A percentile compares a stretch with the other conserved stretches of the same genome.
These are phyloP conservation scores for Spathaspora boniae DNA, from an alignment of 805 yeast species.

Conservation along the genomic window DNA sequence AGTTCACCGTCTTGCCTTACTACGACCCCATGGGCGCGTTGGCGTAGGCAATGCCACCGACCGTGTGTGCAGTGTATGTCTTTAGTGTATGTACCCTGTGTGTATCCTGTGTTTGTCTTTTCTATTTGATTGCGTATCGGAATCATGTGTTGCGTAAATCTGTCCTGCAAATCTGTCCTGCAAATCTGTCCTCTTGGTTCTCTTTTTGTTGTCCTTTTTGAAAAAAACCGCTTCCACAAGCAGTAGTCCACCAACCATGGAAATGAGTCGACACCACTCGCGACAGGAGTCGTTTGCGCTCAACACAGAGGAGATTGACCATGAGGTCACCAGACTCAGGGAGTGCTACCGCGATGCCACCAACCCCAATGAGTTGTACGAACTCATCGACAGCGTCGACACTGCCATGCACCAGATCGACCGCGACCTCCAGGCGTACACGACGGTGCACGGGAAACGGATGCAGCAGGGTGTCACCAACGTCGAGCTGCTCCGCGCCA, in stretches of 20 bases:
- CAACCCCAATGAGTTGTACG: slow-evolving; percentile 27
- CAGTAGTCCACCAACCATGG: no score
- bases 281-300: no score
- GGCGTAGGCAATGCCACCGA: no score
- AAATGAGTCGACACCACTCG: no score
- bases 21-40: slow-evolving; percentile 44
- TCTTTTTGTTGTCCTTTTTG: no score
- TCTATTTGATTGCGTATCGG: not conserved
- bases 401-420: slow-evolving; percentile 20
- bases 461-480: slow-evolving; percentile 39
- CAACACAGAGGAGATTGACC: no score
- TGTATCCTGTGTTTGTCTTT: not conserved
- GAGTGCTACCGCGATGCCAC: no score
- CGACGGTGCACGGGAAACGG: slow-evolving; percentile 21
- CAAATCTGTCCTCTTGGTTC: no score
- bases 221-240: no score
- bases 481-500: slow-evolving; percentile 59
- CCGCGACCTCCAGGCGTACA: slow-evolving; percentile 22
- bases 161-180: not conserved
- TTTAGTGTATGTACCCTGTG: not conserved
- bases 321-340: no score
- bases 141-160: not conserved
- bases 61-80: not conserved
- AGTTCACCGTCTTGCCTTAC: slow-evolving; percentile 32
- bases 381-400: slow-evolving; percentile 27